Evolutionary conservation across 495 filamentous ascomycete genomes (phyloP).

Genomic region (Beverwykella pulmonaria): DNA sequence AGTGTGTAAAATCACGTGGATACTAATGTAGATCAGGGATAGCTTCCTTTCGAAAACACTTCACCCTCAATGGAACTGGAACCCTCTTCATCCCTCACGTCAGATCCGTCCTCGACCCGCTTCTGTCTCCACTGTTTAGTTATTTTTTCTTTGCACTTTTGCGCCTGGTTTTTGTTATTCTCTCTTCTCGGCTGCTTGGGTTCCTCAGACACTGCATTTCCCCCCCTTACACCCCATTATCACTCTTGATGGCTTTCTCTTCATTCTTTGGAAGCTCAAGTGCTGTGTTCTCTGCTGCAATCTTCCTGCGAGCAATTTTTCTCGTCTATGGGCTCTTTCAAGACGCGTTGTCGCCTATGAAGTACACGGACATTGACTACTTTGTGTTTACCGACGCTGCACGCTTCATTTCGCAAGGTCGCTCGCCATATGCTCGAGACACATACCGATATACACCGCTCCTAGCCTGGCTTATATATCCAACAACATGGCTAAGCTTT

Average conservation of each 20-base stretch:
- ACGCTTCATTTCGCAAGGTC: slow-evolving; percentile 65
- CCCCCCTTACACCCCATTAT: not conserved
- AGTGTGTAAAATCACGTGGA: not conserved
- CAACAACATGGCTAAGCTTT: slow-evolving; percentile 65
- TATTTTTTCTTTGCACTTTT: not conserved
- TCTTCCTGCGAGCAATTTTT: slow-evolving; percentile 67
- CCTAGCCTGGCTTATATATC: slow-evolving; percentile 83
- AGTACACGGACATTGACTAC: slow-evolving; percentile 99
- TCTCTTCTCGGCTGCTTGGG: not conserved
- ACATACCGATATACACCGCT: slow-evolving; percentile 97
- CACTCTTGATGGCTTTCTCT: slow-evolving; percentile 22
- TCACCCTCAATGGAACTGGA: not conserved
- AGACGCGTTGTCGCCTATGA: slow-evolving; percentile 84
- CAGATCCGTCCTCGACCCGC: not conserved
- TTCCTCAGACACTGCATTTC: not conserved
- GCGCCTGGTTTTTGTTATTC: not conserved
- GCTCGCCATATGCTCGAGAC: slow-evolving; percentile 80
- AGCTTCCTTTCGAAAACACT: not conserved
- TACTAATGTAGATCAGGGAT: not conserved
- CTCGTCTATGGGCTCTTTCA: slow-evolving; percentile 88
- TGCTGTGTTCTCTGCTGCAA: slow-evolving; percentile 66
- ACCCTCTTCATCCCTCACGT: not conserved
- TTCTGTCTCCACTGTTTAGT: not conserved
- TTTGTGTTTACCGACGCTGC: slow-evolving; percentile 97
- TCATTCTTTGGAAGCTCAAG: slow-evolving; percentile 31